Percentiles rank a stretch among this genome's conserved stretches.
Conservation (phyloP, 2,329 filamentous ascomycete species). For the Ascomycota sp. region DNA sequence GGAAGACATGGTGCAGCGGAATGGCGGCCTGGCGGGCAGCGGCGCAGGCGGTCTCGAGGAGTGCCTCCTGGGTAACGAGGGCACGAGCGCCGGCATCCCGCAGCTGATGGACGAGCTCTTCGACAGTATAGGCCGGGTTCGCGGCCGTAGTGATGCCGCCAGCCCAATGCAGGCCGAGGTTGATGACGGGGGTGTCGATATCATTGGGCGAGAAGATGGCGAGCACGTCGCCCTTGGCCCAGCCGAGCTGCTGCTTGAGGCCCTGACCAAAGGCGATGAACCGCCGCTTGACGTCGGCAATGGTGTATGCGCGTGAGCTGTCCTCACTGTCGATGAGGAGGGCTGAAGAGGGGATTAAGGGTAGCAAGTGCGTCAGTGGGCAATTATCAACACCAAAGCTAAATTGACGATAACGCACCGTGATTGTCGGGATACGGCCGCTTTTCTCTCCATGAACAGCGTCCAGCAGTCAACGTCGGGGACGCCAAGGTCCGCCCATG, state of each 20-base stretch:
- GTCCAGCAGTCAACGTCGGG: conserved; percentile 62
- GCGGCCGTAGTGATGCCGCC: conserved; percentile 69
- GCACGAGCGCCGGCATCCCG: conserved; percentile 56
- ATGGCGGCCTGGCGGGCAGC: conserved; percentile 55
- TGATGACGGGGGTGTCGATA: conserved; percentile 61
- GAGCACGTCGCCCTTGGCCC: conserved; percentile 68
- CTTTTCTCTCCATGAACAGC: conserved; percentile 50
- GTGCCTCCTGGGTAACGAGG: conserved; percentile 50
- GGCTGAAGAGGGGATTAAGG: conserved; percentile 24
- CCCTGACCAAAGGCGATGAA: conserved; percentile 65
- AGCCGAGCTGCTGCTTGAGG: conserved; percentile 52
- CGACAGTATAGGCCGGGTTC: conserved; percentile 68
- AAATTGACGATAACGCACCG: conserved; percentile 23
- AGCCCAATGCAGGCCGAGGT: conserved; percentile 65
- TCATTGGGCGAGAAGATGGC: conserved; percentile 69
- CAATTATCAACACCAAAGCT: background rate
- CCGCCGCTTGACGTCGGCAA: conserved; percentile 39
- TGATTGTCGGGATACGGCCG: conserved; percentile 53
- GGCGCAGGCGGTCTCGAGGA: conserved; percentile 41
- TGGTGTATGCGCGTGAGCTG: conserved; percentile 46
- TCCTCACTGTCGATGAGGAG: conserved; percentile 58
- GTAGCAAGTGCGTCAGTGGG: background rate
- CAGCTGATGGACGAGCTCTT: conserved; percentile 72
- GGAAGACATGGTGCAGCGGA: conserved; percentile 47
- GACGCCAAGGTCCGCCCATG: conserved; percentile 43